Percentiles rank a stretch among this genome's conserved stretches.
Conservation (phyloP, 805 yeast genomes). For the Candida boleticola region DNA sequence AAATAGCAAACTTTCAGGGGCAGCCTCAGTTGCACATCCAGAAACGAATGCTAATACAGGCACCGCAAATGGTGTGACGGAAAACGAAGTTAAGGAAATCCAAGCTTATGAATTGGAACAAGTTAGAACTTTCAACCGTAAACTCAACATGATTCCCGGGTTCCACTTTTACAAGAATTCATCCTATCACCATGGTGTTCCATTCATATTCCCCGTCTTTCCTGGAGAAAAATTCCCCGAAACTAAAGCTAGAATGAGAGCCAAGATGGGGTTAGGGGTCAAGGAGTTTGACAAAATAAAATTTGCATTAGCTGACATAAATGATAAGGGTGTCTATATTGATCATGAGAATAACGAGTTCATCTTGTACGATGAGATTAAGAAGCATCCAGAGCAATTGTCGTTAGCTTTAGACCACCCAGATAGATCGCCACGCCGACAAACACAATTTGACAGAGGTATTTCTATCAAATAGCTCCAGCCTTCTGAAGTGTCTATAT, state of each 20-base stretch:
- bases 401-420: conserved; percentile 83
- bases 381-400: conserved; percentile 38
- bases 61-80: background rate
- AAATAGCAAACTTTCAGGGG: too few species aligned
- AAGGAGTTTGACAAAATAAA: conserved; percentile 77
- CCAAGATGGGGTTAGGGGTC: conserved; percentile 70
- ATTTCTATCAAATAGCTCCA: conserved; percentile 37
- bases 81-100: conserved; percentile 23
- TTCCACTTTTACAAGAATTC: conserved; percentile 75
- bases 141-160: conserved; percentile 55
- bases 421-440: conserved; percentile 60
- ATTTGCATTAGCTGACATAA: conserved; percentile 52
- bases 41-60: background rate
- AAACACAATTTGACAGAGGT: conserved; percentile 38
- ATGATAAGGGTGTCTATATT: conserved; percentile 42
- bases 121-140: conserved; percentile 24
- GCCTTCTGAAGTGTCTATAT: too few species aligned
- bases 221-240: conserved; percentile 64
- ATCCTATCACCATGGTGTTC: conserved; percentile 71
- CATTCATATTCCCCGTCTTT: conserved; percentile 72
- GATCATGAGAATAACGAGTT: conserved; percentile 52
- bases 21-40: background rate
- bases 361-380: conserved; percentile 53
- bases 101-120: conserved; percentile 10
- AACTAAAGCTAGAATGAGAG: conserved; percentile 66